Percentiles rank a stretch among this genome's conserved stretches.
phyloP scores from a whole-genome alignment of 192 early-diverging fungal species.

The Gamsiella multidivaricata region DNA sequence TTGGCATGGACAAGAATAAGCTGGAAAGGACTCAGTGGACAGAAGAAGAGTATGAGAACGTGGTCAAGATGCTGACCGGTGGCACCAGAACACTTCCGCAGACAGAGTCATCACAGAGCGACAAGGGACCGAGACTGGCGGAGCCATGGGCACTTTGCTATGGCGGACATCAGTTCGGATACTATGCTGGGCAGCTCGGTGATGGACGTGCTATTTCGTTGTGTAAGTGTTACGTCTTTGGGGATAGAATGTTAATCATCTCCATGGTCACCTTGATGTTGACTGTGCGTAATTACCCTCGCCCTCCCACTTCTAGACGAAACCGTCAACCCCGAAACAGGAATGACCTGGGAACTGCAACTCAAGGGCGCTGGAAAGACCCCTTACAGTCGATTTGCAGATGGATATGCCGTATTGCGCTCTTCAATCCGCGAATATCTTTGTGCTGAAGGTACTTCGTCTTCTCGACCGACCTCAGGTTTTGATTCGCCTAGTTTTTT shows the following conservation, averaged over 20 bases:
- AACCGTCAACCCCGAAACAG: conserved; percentile 42
- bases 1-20: conserved; percentile 38
- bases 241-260: too few species aligned
- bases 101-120: conserved; percentile 53
- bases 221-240: conserved; percentile 70
- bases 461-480: background rate
- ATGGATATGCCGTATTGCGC: conserved; percentile 88
- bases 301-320: conserved; percentile 37
- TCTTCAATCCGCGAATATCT: conserved; percentile 91
- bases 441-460: conserved; percentile 67
- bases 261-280: too few species aligned
- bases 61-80: conserved; percentile 42
- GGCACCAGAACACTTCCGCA: conserved; percentile 30
- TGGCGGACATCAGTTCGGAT: conserved; percentile 79
- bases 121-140: conserved; percentile 51
- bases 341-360: conserved; percentile 78
- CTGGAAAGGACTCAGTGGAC: conserved; percentile 42
- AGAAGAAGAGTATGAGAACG: conserved; percentile 34
- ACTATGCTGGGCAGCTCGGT: conserved; percentile 81
- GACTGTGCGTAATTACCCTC: background rate
- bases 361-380: conserved; percentile 90
- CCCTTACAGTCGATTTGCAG: conserved; percentile 87
- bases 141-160: conserved; percentile 77
- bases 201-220: conserved; percentile 89
- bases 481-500: background rate